Evolutionary conservation across 768 basidiomycete genomes (phyloP).

Genomic region (Podaxis sp.): DNA sequence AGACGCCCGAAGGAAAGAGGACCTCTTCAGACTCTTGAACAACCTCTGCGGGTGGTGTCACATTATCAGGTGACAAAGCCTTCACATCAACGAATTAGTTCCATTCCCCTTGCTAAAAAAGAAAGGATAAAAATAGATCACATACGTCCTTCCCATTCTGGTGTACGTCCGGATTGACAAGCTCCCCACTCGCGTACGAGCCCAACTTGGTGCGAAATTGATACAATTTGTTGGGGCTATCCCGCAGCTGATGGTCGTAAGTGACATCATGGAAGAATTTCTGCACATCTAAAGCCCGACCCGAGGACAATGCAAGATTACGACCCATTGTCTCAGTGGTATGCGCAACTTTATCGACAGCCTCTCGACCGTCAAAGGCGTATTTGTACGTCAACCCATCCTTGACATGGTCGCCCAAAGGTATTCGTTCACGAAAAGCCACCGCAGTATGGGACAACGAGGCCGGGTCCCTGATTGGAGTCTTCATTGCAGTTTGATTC

Average conservation of each 20-base stretch:
- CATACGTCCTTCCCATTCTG: conserved; percentile 27
- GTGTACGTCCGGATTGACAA: conserved; percentile 32
- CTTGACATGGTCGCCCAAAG: conserved; percentile 78
- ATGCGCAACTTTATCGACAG: conserved; percentile 95
- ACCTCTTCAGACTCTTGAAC: conserved; percentile 58
- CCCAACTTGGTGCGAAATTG: conserved; percentile 87
- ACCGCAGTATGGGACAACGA: conserved; percentile 92
- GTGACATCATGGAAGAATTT: conserved; percentile 99
- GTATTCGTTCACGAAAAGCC: conserved; percentile 84
- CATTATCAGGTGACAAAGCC: conserved; percentile 25
- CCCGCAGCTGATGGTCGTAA: conserved; percentile 93
- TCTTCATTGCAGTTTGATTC: conserved; percentile 36
- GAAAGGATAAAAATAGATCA: background rate
- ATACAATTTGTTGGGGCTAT: conserved; percentile 86
- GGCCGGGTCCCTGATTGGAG: conserved; percentile 91
- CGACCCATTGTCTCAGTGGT: conserved; percentile 99
- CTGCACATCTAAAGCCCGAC: conserved; percentile 93
- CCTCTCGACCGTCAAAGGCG: conserved; percentile 95
- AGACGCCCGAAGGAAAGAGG: conserved; percentile 87
- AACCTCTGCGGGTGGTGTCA: conserved; percentile 20
- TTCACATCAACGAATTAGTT: background rate
- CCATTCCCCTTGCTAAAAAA: too few relatives aligned
- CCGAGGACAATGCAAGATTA: conserved; percentile 92
- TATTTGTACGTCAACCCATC: conserved; percentile 96
- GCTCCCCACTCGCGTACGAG: conserved; percentile 81